Evolutionary conservation across 192 early-diverging fungal species (phyloP), one percentile per base, ranked within the genome.

Genomic region (Rhizophagus prolifer): DNA sequence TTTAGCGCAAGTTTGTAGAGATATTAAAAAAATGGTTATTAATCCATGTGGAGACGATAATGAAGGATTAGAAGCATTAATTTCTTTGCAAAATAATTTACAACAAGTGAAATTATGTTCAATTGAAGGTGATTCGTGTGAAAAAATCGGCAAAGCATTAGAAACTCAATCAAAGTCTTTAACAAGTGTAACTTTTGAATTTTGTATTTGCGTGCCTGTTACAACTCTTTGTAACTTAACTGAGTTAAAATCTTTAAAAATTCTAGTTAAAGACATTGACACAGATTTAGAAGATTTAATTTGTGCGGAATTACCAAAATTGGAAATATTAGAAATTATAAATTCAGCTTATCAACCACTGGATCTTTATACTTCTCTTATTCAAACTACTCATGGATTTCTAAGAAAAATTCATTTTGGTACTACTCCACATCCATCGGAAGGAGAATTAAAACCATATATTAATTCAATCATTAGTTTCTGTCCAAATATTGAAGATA

Each of bases 21-120:
- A 63, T 63, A 25, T 63, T 14, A 28, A 30, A 16, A 28, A 13
- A 63, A 30, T 63, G 28, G 14, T 63, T 30, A 63, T 63, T 28
- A 28, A 63, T 63, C 61, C 13, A 26, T 63, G 61, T 30, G 61
- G 28, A 16, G 61, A 63, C 6, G 61, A 63, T 63, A 63, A 63
- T 63, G 28, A 63, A 7, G 61, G 61, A 16, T 63, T 63, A 26
- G 13, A 14, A 16, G 4, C 61, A 30, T 28, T 63, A 28, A 63
- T 63, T 30, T 30, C 25, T 10, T 28, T 28, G 10, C 61, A 63
- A 63, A 63, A 63, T 30, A 25, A 28, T 30, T 28, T 63, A 12
- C n/a, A 63, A 63, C 25, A 63, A 28, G 61, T 63, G 23, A 63
- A 4, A 63, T 28, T 63, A 21, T 5, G 12, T 63, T 63, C 61